A percentile compares a stretch with the other conserved stretches of the same genome.
These are phyloP conservation scores for Ceratocystis smalleyi DNA, from an alignment of 2,329 filamentous ascomycete genomes.

Conservation along the genomic window DNA sequence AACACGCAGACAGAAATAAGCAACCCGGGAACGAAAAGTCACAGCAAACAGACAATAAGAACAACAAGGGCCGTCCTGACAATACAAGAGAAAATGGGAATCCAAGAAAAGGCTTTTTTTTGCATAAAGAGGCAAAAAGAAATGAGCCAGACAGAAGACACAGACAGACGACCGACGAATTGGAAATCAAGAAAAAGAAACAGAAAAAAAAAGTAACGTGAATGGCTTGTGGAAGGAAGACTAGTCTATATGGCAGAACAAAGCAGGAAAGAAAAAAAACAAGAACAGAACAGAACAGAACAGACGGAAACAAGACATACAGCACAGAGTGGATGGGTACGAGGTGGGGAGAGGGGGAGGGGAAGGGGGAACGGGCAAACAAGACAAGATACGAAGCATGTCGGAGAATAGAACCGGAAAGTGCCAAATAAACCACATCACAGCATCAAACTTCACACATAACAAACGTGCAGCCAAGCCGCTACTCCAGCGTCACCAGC, in stretches of 20 bases:
- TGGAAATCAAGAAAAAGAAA: not conserved
- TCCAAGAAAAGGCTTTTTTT: not conserved
- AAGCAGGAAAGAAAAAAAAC: not conserved
- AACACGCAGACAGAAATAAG: not conserved
- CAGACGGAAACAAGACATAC: not conserved
- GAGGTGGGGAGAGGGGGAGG: no score
- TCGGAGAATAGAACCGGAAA: slow-evolving; percentile 6
- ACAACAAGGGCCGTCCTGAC: no score
- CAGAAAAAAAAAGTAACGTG: not conserved
- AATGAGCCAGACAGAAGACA: not conserved
- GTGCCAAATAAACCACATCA: not conserved
- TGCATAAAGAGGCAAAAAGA: not conserved
- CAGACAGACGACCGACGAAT: not conserved
- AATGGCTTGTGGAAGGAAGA: not conserved
- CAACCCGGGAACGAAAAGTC: no score
- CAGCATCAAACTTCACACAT: not conserved
- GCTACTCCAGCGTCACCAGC: slow-evolving; percentile 47
- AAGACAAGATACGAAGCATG: slow-evolving; percentile 7
- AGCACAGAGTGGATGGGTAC: no score
- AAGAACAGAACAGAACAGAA: not conserved
- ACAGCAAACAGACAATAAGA: no score
- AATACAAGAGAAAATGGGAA: not conserved
- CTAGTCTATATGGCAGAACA: not conserved
- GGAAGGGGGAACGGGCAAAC: no score
- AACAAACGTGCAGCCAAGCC: not conserved